Percentiles rank a stretch among this genome's conserved stretches.
Conservation (phyloP, 495 filamentous ascomycete species). For the Penicillium steckii region DNA sequence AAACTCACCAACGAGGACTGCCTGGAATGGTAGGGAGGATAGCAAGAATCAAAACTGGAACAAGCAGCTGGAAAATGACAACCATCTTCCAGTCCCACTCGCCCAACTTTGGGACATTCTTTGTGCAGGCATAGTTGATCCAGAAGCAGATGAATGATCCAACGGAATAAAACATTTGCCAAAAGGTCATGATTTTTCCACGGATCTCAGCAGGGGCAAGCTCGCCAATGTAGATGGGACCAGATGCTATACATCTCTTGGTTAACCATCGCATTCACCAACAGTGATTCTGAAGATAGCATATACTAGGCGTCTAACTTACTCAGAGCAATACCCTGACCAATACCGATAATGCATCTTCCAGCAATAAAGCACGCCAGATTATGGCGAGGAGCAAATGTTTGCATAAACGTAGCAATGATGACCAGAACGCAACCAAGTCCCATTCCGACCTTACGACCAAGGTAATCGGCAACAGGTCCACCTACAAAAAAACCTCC, state of each 20-base stretch:
- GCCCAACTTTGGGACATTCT: constrained; percentile 48
- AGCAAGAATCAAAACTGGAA: constrained; percentile 51
- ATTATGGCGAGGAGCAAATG: constrained; percentile 53
- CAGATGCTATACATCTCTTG: constrained; percentile 36
- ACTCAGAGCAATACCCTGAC: constrained; percentile 64
- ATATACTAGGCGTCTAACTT: constrained; percentile 18
- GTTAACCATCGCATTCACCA: constrained; percentile 3
- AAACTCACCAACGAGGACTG: constrained; percentile 52
- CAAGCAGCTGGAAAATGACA: constrained; percentile 60
- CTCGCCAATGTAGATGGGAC: constrained; percentile 64
- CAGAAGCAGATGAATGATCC: constrained; percentile 64
- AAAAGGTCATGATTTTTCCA: constrained; percentile 65
- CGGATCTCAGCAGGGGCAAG: constrained; percentile 57
- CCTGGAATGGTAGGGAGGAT: constrained; percentile 57
- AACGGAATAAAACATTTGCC: constrained; percentile 66
- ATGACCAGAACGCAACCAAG: constrained; percentile 57
- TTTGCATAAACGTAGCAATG: constrained; percentile 61
- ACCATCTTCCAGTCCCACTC: constrained; percentile 65
- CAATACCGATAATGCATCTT: constrained; percentile 61
- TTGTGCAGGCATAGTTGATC: constrained; percentile 56
- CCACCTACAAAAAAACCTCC: constrained; percentile 61
- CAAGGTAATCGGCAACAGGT: constrained; percentile 55
- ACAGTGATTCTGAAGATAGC: not conserved
- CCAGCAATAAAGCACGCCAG: constrained; percentile 61
- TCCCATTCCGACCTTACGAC: constrained; percentile 58